A percentile compares a stretch with the other conserved stretches of the same genome.
Conservation (phyloP, 345 rosid genomes). For the Cardiospermum halicacabum region DNA sequence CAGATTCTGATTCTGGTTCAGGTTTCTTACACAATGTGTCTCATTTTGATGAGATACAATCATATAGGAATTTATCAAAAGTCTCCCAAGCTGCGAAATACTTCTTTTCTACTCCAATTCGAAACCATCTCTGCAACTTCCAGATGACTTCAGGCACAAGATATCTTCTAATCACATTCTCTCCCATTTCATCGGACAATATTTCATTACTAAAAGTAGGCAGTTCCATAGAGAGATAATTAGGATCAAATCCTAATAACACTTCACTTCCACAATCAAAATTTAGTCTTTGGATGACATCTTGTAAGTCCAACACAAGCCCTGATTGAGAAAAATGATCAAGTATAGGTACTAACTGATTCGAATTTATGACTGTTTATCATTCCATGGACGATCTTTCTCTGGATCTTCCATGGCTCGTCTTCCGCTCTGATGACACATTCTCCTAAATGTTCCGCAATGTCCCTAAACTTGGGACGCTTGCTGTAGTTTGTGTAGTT, state of each 20-base stretch:
- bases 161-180: not conserved
- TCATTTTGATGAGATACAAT: constrained; percentile 12
- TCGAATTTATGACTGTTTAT: constrained; percentile 6
- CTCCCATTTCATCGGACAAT: not conserved
- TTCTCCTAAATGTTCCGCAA: constrained; percentile 20
- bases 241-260: too few relatives aligned
- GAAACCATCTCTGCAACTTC: constrained; percentile 10
- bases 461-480: constrained; percentile 11
- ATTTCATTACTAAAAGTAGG: not conserved
- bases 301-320: not conserved
- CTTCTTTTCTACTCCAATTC: constrained; percentile 26
- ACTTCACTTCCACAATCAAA: not conserved
- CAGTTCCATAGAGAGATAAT: not conserved
- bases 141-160: not conserved
- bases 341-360: not conserved
- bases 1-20: not conserved
- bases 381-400: constrained; percentile 15
- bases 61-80: constrained; percentile 14
- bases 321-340: not conserved
- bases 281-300: not conserved
- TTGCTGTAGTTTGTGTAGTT: too few relatives aligned
- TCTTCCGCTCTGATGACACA: constrained; percentile 19
- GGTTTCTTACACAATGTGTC: constrained; percentile 3
- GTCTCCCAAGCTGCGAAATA: constrained; percentile 1
- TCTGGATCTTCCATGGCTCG: constrained; percentile 15